phyloP scores from a whole-genome alignment of 768 basidiomycete genomes.

The Boletus rubroflammeus region DNA sequence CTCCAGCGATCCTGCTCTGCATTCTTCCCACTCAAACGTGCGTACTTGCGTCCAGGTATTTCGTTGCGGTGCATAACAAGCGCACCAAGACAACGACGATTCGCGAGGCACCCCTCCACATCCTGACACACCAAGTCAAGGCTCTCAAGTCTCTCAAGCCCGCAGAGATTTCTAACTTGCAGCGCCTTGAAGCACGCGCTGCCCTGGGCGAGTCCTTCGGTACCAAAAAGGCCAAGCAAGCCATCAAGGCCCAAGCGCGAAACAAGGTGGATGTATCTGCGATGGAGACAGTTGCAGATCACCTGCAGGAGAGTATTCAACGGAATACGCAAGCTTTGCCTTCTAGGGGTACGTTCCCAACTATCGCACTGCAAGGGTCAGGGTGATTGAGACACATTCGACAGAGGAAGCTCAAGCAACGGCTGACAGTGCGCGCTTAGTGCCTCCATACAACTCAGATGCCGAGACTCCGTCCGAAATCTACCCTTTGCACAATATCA shows the following conservation, averaged over 20 bases:
- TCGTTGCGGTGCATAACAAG: constrained; percentile 80
- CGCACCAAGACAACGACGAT: constrained; percentile 66
- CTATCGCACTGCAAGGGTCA: neutral
- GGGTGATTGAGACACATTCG: neutral
- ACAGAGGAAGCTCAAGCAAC: constrained; percentile 65
- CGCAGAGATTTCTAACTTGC: constrained; percentile 45
- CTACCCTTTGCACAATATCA: constrained; percentile 71
- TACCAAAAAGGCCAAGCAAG: constrained; percentile 88
- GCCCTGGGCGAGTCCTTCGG: constrained; percentile 92
- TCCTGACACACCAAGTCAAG: constrained; percentile 79
- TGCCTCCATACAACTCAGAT: constrained; percentile 68
- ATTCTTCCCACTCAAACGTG: neutral
- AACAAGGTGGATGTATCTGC: constrained; percentile 87
- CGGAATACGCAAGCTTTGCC: constrained; percentile 66
- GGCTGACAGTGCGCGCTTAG: constrained; percentile 62
- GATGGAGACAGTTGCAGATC: constrained; percentile 79
- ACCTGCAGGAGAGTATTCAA: constrained; percentile 81
- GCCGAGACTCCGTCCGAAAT: constrained; percentile 71
- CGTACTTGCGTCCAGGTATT: constrained; percentile 50
- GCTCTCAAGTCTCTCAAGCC: constrained; percentile 66
- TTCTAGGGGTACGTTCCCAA: constrained; percentile 53
- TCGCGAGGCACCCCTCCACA: constrained; percentile 62
- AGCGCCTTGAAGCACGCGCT: constrained; percentile 60
- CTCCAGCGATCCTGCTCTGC: neutral
- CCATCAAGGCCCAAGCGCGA: constrained; percentile 80